Evolutionary conservation across 202 grass and related monocot species (phyloP), one percentile per base, ranked within the genome.

Genomic region (Eragrostis tef): DNA sequence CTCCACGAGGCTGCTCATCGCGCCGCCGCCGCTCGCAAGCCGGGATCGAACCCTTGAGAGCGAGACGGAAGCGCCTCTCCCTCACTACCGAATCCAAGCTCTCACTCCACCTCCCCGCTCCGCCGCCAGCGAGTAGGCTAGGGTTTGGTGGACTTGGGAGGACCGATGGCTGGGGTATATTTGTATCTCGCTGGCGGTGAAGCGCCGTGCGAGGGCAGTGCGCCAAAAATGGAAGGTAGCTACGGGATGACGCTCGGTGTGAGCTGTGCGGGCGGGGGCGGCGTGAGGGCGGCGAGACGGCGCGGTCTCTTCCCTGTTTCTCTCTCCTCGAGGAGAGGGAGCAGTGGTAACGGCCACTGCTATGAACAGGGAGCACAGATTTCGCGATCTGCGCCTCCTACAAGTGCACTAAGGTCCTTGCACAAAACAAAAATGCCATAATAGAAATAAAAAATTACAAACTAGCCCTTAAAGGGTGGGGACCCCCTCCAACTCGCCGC

Each of bases 1-100:
- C 96, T 99, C 96, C 64, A 94, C 93, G 49, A 99, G 89, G 67
- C 97, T 99, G 75, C 91, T 96, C 97, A 99, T 99, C 74, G 41
- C 83, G 60, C 71, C 26, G 17, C 22, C 34, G 5, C 34, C n/a
- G 8, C 83, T 64, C 36, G n/a, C 58, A 13, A 57, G 2, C 8
- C 29, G 70, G 67, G 79, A 52, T 57, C 17, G 14, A 53, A 81
- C 17, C 25, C 73, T 79, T n/a, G 26, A 0, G 26, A 41, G 64
- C 50, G 34, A 81, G 27, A 52, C 5, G 14, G 51, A 50, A 16
- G 67, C 42, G 19, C 25, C 20, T 3, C 48, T 67, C 39, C 48
- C 67, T 16, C 15, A 4, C 48, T 52, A 5, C 66, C 54, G 24
- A 34, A 25, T 7, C 16, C 24, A 25, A 63, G 44, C 77, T 80